Conservation (phyloP, 2,329 filamentous ascomycete genomes). For the Penicillium psychrosexuale region DNA sequence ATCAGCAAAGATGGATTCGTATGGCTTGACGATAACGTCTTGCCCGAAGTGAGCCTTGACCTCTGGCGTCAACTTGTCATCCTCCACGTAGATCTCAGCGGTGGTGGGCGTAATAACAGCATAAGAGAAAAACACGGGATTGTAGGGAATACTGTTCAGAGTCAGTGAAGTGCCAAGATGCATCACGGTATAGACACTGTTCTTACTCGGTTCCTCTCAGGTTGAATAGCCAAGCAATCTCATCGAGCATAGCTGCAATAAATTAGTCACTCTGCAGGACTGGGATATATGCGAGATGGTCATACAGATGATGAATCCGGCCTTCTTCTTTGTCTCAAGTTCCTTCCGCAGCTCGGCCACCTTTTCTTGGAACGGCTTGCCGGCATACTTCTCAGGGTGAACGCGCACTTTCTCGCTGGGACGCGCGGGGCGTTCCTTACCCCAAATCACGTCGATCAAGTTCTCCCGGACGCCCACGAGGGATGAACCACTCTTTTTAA, state of each 20-base stretch:
- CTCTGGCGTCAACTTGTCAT: constrained; percentile 68
- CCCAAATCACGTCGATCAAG: constrained; percentile 90
- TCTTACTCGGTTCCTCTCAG: constrained; percentile 77
- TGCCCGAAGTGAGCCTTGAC: constrained; percentile 67
- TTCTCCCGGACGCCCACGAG: constrained; percentile 75
- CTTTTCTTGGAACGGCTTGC: constrained; percentile 79
- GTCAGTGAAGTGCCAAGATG: not conserved
- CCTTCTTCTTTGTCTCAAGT: constrained; percentile 81
- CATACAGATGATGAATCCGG: constrained; percentile 76
- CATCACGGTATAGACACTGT: not conserved
- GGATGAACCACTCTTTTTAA: constrained; percentile 78
- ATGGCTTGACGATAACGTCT: constrained; percentile 73
- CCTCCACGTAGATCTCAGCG: constrained; percentile 80
- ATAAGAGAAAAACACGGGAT: constrained; percentile 98
- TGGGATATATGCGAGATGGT: not conserved
- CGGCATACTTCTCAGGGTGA: constrained; percentile 69
- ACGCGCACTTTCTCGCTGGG: constrained; percentile 74
- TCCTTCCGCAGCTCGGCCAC: constrained; percentile 85
- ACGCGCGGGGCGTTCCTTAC: constrained; percentile 64
- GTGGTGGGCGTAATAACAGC: constrained; percentile 75
- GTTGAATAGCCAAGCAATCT: constrained; percentile 99
- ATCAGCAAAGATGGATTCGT: constrained; percentile 76
- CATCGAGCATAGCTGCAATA: constrained; percentile 73
- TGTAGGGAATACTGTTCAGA: constrained; percentile 72
- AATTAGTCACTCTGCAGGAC: constrained; percentile 11